A percentile compares a stretch with the other conserved stretches of the same genome.
phyloP scores from a whole-genome alignment of 495 filamentous ascomycete genomes.

The Penicillium atrosanguineum region DNA sequence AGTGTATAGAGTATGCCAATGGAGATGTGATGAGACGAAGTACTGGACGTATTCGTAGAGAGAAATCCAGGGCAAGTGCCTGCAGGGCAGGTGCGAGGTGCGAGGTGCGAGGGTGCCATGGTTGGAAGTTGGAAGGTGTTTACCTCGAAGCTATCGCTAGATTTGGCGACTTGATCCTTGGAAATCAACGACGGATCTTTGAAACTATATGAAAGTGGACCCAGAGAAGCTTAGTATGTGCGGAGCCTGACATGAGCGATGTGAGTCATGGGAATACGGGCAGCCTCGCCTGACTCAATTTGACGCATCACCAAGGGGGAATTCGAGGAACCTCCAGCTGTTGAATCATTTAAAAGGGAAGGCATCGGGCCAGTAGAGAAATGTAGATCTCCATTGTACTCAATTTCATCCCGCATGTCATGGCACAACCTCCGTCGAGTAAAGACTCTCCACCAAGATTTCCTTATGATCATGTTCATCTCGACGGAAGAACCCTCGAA shows the following conservation, averaged over 20 bases:
- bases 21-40: conserved; percentile 7
- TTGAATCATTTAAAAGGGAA: background rate
- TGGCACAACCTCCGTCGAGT: background rate
- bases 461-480: conserved; percentile 26
- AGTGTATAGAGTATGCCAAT: conserved; percentile 18
- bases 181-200: background rate
- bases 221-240: background rate
- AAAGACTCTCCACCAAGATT: conserved; percentile 1
- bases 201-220: background rate
- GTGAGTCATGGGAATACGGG: background rate
- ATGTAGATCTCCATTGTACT: background rate
- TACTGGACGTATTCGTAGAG: background rate
- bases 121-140: background rate
- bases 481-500: conserved; percentile 75
- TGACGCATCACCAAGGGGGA: background rate
- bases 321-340: background rate
- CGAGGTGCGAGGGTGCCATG: no score
- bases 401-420: background rate
- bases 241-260: background rate
- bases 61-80: background rate
- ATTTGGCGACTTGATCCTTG: background rate
- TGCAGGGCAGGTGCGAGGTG: background rate
- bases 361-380: background rate
- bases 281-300: background rate
- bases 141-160: background rate